Percentiles rank a stretch among this genome's conserved stretches.
These are phyloP conservation scores for Epichloe bromicola DNA, from an alignment of 2,329 filamentous ascomycete species.

Conservation along the genomic window DNA sequence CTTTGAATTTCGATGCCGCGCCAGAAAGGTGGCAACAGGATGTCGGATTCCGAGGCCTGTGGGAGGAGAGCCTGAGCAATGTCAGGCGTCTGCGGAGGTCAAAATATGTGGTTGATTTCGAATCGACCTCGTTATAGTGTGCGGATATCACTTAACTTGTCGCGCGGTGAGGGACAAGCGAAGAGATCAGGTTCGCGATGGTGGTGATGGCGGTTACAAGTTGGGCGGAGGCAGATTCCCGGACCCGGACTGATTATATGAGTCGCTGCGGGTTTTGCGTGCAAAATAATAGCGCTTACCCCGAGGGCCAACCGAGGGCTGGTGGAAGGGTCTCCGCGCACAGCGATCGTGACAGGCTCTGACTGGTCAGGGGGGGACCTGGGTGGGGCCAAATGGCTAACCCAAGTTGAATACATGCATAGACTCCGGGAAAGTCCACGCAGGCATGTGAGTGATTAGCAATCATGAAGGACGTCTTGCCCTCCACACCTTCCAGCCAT, in stretches of 20 bases:
- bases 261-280: conserved; percentile 5
- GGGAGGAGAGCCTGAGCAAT: no score
- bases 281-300: not conserved
- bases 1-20: not conserved
- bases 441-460: no score
- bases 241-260: conserved; percentile 2
- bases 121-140: not conserved
- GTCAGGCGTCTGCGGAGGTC: not conserved
- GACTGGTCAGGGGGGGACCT: no score
- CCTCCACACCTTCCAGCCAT: no score
- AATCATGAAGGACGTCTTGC: no score
- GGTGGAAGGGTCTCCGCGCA: conserved; percentile 1
- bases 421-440: not conserved
- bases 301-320: not conserved
- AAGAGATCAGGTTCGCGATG: not conserved
- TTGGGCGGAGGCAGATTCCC: not conserved
- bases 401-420: not conserved
- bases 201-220: conserved; percentile 2
- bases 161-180: not conserved
- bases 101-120: not conserved
- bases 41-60: no score
- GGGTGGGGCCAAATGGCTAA: not conserved
- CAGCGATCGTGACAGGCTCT: not conserved
- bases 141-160: not conserved
- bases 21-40: no score